These are phyloP conservation scores for Yamadazyma triangularis DNA, from an alignment of 1,139 yeast species.

Conservation along the genomic window DNA sequence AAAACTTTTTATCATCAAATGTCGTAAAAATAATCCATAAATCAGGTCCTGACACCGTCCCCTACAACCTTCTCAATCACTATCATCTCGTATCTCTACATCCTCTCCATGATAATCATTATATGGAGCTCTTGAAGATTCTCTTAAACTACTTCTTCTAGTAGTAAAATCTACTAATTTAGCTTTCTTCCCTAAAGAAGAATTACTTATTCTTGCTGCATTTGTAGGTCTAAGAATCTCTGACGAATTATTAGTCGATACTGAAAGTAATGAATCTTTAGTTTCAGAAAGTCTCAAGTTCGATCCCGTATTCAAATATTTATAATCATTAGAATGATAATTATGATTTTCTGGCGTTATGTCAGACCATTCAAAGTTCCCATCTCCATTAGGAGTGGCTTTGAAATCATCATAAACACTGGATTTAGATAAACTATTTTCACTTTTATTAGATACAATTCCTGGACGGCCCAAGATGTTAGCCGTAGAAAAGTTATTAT, in stretches of 20 bases:
- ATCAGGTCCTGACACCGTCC: too few relatives aligned
- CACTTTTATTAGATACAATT: constrained; percentile 2
- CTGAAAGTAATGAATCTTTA: constrained; percentile 8
- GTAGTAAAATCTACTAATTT: constrained; percentile 49
- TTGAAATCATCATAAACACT: constrained; percentile 24
- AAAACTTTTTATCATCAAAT: too few relatives aligned
- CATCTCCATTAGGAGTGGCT: constrained; percentile 22
- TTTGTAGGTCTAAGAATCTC: constrained; percentile 3
- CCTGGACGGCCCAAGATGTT: constrained; percentile 2
- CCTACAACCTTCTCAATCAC: too few relatives aligned
- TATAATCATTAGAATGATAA: constrained; percentile 9
- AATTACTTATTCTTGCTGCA: constrained; percentile 13
- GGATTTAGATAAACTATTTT: constrained; percentile 6
- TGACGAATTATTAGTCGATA: constrained; percentile 4
- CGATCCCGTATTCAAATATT: constrained; percentile 11
- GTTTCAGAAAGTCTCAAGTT: constrained; percentile 11
- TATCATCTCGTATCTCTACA: constrained; percentile 35
- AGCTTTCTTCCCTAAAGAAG: constrained; percentile 27
- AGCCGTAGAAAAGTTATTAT: constrained; percentile 1
- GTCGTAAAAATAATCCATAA: too few relatives aligned
- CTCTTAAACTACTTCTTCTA: constrained; percentile 42
- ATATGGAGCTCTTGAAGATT: constrained; percentile 25
- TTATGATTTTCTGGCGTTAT: too few relatives aligned
- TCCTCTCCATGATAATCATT: constrained; percentile 26
- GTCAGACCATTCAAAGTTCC: constrained; percentile 25